These are phyloP conservation scores for Fagopyrum homotropicum DNA, from an alignment of 148 eudicot genomes.

Conservation along the genomic window DNA sequence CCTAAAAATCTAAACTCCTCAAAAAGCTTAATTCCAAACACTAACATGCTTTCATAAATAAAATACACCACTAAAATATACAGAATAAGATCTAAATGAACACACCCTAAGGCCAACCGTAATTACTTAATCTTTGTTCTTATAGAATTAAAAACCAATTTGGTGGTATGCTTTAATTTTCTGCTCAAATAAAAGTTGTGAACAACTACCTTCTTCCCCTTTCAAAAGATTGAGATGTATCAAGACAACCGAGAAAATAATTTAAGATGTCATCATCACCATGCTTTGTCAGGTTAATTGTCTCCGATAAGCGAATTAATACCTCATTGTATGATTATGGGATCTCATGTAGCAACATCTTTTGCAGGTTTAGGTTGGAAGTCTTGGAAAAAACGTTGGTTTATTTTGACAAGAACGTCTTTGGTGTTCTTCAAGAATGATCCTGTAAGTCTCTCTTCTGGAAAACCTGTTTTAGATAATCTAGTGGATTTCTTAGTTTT, in stretches of 20 bases:
- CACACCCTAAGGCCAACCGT: neutral
- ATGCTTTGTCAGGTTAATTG: neutral
- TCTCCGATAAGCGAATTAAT: neutral
- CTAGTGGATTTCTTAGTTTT: neutral
- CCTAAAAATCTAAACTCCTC: too few relatives aligned
- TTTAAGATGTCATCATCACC: neutral
- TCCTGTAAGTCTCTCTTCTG: constrained; percentile 51
- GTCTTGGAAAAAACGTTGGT: constrained; percentile 99
- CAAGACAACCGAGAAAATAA: neutral
- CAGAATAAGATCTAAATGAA: too few relatives aligned
- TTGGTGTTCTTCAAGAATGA: constrained; percentile 97
- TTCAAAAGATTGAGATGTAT: neutral
- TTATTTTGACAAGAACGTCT: constrained; percentile 91
- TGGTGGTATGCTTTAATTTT: neutral
- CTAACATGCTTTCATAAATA: too few relatives aligned
- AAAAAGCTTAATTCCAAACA: too few relatives aligned
- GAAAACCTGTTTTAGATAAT: neutral
- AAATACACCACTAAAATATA: too few relatives aligned
- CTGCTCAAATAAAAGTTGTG: neutral
- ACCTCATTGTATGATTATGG: constrained; percentile 3
- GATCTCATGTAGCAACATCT: constrained; percentile 1
- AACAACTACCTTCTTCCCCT: neutral
- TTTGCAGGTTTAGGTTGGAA: constrained; percentile 95
- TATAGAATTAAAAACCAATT: neutral
- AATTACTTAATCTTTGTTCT: neutral